Evolutionary conservation across 768 basidiomycete species (phyloP).

Genomic region (Lactifluus subvellereus): DNA sequence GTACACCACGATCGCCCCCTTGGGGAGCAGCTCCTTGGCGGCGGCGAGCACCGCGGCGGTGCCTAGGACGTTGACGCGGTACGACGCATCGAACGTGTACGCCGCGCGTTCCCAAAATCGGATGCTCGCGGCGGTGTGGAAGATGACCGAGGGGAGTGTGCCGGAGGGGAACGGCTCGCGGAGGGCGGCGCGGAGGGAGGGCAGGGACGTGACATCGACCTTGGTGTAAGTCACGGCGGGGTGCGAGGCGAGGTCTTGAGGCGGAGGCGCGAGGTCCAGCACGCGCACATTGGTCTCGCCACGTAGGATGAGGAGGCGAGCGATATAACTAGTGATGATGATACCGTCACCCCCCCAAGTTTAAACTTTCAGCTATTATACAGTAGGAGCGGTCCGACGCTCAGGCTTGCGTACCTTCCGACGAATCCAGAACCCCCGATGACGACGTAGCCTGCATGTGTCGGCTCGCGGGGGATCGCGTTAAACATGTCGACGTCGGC

Average conservation of each 20-base stretch:
- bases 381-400: too few species aligned
- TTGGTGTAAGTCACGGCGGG: conserved; percentile 30
- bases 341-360: too few species aligned
- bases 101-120: conserved; percentile 27
- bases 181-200: conserved; percentile 30
- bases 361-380: too few species aligned
- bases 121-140: conserved; percentile 27
- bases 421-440: conserved; percentile 34
- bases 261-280: conserved; percentile 32
- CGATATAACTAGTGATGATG: conserved; percentile 29
- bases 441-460: conserved; percentile 30
- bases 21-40: conserved; percentile 30
- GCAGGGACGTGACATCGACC: conserved; percentile 32
- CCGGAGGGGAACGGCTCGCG: conserved; percentile 25
- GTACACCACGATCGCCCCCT: conserved; percentile 41
- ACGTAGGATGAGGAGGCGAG: conserved; percentile 33
- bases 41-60: conserved; percentile 41
- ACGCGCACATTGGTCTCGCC: conserved; percentile 34
- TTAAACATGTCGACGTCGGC: conserved; percentile 29
- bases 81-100: conserved; percentile 23
- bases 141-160: conserved; percentile 25
- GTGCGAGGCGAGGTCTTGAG: conserved; percentile 25
- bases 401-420: conserved; percentile 27
- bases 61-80: conserved; percentile 45
- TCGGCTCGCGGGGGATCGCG: conserved; percentile 27